Conservation (phyloP, 176 grass and related monocot species). For the Juncus inflexus region DNA sequence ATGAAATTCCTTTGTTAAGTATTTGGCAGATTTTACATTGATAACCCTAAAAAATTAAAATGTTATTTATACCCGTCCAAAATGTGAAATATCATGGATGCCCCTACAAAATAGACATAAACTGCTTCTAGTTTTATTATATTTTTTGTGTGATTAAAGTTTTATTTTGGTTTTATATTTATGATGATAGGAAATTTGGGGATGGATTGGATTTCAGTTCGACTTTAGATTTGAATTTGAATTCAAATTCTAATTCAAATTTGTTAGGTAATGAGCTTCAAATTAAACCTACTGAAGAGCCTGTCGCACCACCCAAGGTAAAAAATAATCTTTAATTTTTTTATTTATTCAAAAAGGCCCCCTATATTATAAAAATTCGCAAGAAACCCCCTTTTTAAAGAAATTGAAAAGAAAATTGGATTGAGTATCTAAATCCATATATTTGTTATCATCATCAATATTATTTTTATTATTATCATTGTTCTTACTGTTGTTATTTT, state of each 20-base stretch:
- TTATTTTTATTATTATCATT: too few species aligned
- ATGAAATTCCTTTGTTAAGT: conserved; percentile 3
- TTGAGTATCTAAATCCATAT: neutral
- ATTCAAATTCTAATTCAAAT: conserved; percentile 9
- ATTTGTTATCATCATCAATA: too few species aligned
- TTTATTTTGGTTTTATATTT: conserved; percentile 16
- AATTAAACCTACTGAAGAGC: conserved; percentile 59
- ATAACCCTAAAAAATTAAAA: too few species aligned
- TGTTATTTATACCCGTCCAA: too few species aligned
- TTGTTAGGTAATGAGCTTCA: conserved; percentile 8
- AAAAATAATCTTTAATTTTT: neutral
- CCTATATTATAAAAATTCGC: too few species aligned
- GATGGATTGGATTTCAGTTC: conserved; percentile 41
- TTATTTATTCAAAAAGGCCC: neutral
- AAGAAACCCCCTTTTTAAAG: neutral
- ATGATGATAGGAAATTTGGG: conserved; percentile 27
- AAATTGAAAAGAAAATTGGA: neutral
- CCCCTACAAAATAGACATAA: too few species aligned
- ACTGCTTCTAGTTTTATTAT: conserved; percentile 15
- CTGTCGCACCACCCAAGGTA: conserved; percentile 77
- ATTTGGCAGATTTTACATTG: neutral
- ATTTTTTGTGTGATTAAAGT: conserved; percentile 26
- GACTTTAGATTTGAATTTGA: conserved; percentile 22
- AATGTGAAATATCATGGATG: too few species aligned
- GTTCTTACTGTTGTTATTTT: neutral